Conservation (phyloP, 2,329 filamentous ascomycete species). For the Ciborinia camelliae region DNA sequence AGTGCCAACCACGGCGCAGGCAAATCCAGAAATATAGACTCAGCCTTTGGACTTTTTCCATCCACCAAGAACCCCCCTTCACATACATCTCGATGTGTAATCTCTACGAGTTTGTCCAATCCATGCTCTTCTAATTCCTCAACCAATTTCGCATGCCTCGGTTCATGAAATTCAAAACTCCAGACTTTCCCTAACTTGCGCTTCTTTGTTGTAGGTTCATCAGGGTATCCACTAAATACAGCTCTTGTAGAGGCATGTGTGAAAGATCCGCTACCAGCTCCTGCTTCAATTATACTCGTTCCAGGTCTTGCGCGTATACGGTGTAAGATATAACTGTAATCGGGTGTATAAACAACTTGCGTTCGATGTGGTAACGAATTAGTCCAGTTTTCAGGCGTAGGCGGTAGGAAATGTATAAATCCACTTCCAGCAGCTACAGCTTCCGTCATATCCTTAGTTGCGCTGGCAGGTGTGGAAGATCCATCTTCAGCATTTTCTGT, state of each 20-base stretch:
- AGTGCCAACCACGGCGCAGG: slow-evolving; percentile 79
- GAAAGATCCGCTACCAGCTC: slow-evolving; percentile 78
- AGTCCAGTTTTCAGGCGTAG: slow-evolving; percentile 81
- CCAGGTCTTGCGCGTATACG: slow-evolving; percentile 72
- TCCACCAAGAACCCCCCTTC: slow-evolving; percentile 66
- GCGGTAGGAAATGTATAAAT: slow-evolving; percentile 74
- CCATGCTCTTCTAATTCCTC: slow-evolving; percentile 67
- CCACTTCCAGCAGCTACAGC: slow-evolving; percentile 58
- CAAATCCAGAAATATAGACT: slow-evolving; percentile 74
- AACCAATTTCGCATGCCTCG: slow-evolving; percentile 65
- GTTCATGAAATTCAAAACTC: slow-evolving; percentile 79
- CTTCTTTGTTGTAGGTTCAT: slow-evolving; percentile 38
- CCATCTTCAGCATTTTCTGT: slow-evolving; percentile 34
- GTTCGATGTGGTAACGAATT: slow-evolving; percentile 75
- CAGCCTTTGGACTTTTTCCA: slow-evolving; percentile 55
- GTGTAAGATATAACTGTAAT: slow-evolving; percentile 82
- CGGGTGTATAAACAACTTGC: slow-evolving; percentile 82
- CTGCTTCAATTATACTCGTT: slow-evolving; percentile 72
- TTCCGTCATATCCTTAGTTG: slow-evolving; percentile 44
- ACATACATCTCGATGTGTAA: slow-evolving; percentile 79
- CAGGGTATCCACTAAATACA: slow-evolving; percentile 69
- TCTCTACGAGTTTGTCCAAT: slow-evolving; percentile 61
- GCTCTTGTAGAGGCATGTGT: slow-evolving; percentile 75
- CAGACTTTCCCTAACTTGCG: slow-evolving; percentile 64
- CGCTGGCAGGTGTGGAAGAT: slow-evolving; percentile 26